phyloP scores from a whole-genome alignment of 495 filamentous ascomycete species.

The Daldinia vernicosa region DNA sequence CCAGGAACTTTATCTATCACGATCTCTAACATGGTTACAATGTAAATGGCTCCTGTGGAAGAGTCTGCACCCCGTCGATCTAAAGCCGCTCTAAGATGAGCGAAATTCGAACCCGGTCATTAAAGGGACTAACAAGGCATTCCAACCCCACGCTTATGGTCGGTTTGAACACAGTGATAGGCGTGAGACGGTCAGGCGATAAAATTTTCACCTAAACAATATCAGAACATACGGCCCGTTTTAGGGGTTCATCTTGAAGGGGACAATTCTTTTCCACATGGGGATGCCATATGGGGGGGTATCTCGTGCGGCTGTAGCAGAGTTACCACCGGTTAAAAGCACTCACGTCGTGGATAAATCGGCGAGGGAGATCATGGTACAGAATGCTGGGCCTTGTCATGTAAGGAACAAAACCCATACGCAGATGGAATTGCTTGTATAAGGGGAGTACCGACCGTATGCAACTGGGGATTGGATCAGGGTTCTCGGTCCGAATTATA shows the following conservation, averaged over 20 bases:
- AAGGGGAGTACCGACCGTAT: slow-evolving; percentile 28
- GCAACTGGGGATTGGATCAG: slow-evolving; percentile 27
- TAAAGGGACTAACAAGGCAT: background rate
- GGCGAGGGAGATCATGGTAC: slow-evolving; percentile 34
- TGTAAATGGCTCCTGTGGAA: background rate
- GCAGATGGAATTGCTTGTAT: slow-evolving; percentile 26
- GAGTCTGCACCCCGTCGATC: slow-evolving; percentile 20
- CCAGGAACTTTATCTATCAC: background rate
- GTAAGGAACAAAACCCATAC: slow-evolving; percentile 36
- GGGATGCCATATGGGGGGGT: slow-evolving; percentile 28
- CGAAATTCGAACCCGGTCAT: slow-evolving; percentile 3
- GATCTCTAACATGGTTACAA: background rate
- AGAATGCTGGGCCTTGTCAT: slow-evolving; percentile 32
- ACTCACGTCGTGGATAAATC: slow-evolving; percentile 38
- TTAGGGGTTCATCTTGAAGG: slow-evolving; percentile 26
- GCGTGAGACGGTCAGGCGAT: slow-evolving; percentile 23
- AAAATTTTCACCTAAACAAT: slow-evolving; percentile 27
- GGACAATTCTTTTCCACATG: slow-evolving; percentile 17
- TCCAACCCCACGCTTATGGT: background rate
- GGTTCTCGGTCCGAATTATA: slow-evolving; percentile 40
- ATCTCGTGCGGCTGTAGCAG: slow-evolving; percentile 25
- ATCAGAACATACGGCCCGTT: slow-evolving; percentile 33
- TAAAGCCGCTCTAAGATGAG: background rate
- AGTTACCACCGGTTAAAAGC: slow-evolving; percentile 40
- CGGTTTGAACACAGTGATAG: background rate